Evolutionary conservation across 2,329 filamentous ascomycete genomes (phyloP).

Genomic region (Parastagonospora nodorum): DNA sequence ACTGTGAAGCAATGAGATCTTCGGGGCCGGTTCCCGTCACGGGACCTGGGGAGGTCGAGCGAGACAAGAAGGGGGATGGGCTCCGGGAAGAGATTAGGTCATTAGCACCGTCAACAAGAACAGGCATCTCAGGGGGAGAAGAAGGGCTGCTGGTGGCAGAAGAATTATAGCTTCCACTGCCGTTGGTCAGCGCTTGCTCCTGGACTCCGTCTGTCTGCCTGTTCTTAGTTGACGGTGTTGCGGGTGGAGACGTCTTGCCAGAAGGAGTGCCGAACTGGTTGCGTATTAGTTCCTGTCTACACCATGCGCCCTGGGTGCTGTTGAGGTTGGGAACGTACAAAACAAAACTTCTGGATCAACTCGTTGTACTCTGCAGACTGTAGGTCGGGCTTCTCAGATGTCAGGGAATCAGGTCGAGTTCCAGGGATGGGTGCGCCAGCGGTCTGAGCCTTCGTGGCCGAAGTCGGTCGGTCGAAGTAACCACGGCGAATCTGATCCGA

Average conservation of each 20-base stretch:
- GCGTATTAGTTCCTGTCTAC: constrained; percentile 48
- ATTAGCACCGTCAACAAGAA: constrained; percentile 47
- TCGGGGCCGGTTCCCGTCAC: constrained; percentile 47
- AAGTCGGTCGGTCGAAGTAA: constrained; percentile 48
- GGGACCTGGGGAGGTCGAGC: constrained; percentile 51
- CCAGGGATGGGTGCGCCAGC: constrained; percentile 44
- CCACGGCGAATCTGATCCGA: constrained; percentile 24
- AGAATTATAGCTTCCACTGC: constrained; percentile 37
- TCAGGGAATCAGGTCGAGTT: constrained; percentile 58
- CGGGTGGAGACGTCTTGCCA: constrained; percentile 47
- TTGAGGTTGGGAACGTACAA: constrained; percentile 76
- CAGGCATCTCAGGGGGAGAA: constrained; percentile 40
- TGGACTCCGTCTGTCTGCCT: constrained; percentile 34
- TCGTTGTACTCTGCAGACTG: constrained; percentile 93
- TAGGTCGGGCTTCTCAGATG: constrained; percentile 69
- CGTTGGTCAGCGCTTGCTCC: constrained; percentile 35
- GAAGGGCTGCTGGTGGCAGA: constrained; percentile 46
- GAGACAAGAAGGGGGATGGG: constrained; percentile 43
- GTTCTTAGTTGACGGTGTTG: constrained; percentile 29
- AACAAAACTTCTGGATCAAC: constrained; percentile 98
- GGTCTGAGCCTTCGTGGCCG: constrained; percentile 41
- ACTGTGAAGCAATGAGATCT: constrained; percentile 49
- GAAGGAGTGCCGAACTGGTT: constrained; percentile 57
- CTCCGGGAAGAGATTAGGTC: constrained; percentile 37
- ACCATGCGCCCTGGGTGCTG: constrained; percentile 37